Evolutionary conservation across 2,329 filamentous ascomycete species (phyloP).

Genomic region (Microcyclosporella mali): DNA sequence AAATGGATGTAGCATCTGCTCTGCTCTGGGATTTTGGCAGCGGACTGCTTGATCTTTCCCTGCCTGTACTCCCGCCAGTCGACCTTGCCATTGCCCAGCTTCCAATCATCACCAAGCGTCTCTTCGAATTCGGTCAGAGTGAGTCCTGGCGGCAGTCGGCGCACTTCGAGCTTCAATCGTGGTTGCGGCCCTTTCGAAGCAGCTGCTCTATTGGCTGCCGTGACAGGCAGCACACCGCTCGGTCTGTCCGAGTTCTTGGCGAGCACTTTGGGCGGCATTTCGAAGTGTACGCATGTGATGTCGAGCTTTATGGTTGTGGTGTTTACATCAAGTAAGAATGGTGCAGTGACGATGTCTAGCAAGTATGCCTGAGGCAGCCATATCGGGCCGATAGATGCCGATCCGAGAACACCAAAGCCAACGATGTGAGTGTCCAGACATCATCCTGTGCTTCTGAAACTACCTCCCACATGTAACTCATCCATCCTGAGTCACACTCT

Average conservation of each 20-base stretch:
- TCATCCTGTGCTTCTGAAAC: no score
- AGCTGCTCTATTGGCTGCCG: slow-evolving; percentile 25
- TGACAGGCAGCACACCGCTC: slow-evolving; percentile 28
- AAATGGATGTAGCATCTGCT: slow-evolving; percentile 78
- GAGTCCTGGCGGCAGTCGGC: slow-evolving; percentile 78
- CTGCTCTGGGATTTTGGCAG: slow-evolving; percentile 78
- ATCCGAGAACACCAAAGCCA: no score
- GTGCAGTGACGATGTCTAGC: no score
- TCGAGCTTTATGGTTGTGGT: neutral
- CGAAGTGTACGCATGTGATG: neutral
- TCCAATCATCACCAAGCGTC: slow-evolving; percentile 75
- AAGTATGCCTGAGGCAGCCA: no score
- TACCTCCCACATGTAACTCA: no score
- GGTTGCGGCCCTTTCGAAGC: slow-evolving; percentile 44
- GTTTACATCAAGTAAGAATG: no score
- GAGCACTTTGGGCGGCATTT: slow-evolving; percentile 31
- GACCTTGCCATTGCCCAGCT: slow-evolving; percentile 68
- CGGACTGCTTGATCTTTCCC: slow-evolving; percentile 70
- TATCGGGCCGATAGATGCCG: no score
- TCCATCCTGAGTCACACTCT: no score
- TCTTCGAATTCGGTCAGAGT: slow-evolving; percentile 70
- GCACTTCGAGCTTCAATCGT: slow-evolving; percentile 76
- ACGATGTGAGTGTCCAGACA: no score
- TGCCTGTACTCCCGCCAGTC: slow-evolving; percentile 73
- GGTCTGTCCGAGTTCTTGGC: slow-evolving; percentile 24